Base-by-base conservation (phyloP, 2,329 filamentous ascomycete genomes). In the Botrytis medusae region DNA sequence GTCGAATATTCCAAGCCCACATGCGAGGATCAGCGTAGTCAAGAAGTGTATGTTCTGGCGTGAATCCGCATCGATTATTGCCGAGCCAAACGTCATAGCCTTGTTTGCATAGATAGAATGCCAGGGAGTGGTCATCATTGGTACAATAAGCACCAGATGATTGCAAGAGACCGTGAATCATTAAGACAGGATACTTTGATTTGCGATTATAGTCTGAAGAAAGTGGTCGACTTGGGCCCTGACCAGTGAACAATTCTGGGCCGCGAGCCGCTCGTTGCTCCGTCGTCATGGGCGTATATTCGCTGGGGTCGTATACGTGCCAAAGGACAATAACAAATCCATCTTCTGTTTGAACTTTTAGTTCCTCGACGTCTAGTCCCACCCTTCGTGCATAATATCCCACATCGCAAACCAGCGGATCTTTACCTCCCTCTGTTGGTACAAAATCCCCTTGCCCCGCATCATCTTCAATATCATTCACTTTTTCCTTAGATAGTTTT, bases 61-160 rank as follows among this genome's bases (percentile, higher is more conserved):
- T 85, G 82, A 96, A 94, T 1, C 95, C 95, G 80, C 94, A 97
- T 32, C 95, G 88, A 80, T 97, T 98, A 83, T 97, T 97, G 7
- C 95, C 95, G 25, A 98, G 86, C 95, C 95, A 98, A 57, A 98
- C 93, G 81, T 98, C 95, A 82, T 94, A 98, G 1, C 95, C 95
- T 0, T 92, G 90, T 82, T 97, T 97, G 82, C 93, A 94, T 12
- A 98, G 89, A 84, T 92, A 97, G 82, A 98, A 98, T 0, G 95
- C 95, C 12, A 98, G 86, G 40, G 92, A 95, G 77, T 94, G 90
- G 75, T 97, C 94, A 79, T 97, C 95, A 80, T 95, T 97, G 76
- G 91, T 91, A 82, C 94, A 97, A 80, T 94, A 98, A 0, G 95
- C 93, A 6, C 95, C 95, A 0, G 93, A 89, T 71, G 92, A 95